phyloP scores from a whole-genome alignment of 2,329 filamentous ascomycete genomes.

The Gliomastix tumulicola region DNA sequence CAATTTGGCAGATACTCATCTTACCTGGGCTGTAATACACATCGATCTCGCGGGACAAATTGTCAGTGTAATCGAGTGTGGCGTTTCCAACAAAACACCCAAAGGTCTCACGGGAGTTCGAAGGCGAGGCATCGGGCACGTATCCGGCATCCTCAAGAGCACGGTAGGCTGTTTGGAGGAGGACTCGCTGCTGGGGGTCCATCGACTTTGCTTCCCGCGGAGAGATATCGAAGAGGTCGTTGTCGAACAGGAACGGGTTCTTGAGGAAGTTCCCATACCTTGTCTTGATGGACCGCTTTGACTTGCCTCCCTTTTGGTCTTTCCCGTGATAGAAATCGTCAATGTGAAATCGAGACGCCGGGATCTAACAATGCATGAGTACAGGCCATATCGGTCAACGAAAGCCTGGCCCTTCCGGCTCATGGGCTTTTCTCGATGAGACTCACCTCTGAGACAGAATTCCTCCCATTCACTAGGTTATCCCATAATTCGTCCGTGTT shows the following conservation, averaged over 20 bases:
- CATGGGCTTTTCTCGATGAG: too few species aligned
- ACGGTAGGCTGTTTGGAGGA: conserved; percentile 33
- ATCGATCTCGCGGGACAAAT: conserved; percentile 8
- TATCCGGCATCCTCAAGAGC: conserved; percentile 20
- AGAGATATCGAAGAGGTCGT: conserved; percentile 31
- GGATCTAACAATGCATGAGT: too few species aligned
- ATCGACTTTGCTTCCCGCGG: conserved; percentile 24
- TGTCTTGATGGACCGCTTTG: too few species aligned
- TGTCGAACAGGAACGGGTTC: conserved; percentile 22
- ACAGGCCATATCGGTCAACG: too few species aligned
- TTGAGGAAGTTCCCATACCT: conserved; percentile 15
- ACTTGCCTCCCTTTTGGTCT: not conserved
- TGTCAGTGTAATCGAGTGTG: conserved; percentile 30
- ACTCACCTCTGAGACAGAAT: too few species aligned
- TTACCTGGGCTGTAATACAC: not conserved
- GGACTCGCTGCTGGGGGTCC: conserved; percentile 30
- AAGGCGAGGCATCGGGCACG: not conserved
- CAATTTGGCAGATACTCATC: too few species aligned
- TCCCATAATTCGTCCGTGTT: too few species aligned
- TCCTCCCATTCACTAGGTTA: too few species aligned
- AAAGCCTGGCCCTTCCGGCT: too few species aligned
- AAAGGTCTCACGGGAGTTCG: conserved; percentile 10
- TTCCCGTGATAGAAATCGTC: too few species aligned
- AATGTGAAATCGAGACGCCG: too few species aligned
- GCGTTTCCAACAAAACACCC: conserved; percentile 29